Percentiles rank a stretch among this genome's conserved stretches.
Evolutionary conservation across 805 yeast genomes (phyloP).

Genomic region (Hanseniaspora lachancei): DNA sequence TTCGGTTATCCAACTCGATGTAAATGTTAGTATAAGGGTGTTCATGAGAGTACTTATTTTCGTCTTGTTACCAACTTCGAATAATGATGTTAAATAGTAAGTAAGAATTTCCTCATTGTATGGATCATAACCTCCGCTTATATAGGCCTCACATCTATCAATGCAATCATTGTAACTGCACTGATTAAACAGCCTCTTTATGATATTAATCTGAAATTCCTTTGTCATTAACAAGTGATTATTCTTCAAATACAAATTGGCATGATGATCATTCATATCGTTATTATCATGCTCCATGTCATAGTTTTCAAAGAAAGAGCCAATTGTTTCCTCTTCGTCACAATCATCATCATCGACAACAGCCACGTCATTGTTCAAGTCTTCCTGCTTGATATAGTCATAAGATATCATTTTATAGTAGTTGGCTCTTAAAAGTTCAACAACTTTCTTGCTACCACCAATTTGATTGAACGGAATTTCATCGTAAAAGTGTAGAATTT

Average conservation of each 20-base stretch:
- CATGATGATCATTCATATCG: slow-evolving; percentile 20
- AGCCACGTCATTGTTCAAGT: slow-evolving; percentile 29
- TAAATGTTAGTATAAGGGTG: slow-evolving; percentile 70
- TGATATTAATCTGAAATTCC: slow-evolving; percentile 55
- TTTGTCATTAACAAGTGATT: slow-evolving; percentile 55
- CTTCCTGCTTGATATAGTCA: slow-evolving; percentile 36
- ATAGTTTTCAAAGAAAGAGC: slow-evolving; percentile 1
- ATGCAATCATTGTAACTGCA: slow-evolving; percentile 70
- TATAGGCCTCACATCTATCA: slow-evolving; percentile 51
- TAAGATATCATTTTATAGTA: slow-evolving; percentile 69
- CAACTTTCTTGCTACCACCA: slow-evolving; percentile 55
- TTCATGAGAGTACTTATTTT: slow-evolving; percentile 71
- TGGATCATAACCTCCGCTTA: slow-evolving; percentile 41
- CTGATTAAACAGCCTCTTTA: slow-evolving; percentile 58
- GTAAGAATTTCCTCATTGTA: slow-evolving; percentile 63
- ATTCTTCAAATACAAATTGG: slow-evolving; percentile 51
- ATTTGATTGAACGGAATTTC: slow-evolving; percentile 49
- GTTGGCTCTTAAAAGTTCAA: slow-evolving; percentile 60
- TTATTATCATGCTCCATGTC: background rate
- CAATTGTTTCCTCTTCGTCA: slow-evolving; percentile 35
- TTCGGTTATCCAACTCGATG: slow-evolving; percentile 77
- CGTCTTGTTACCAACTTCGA: slow-evolving; percentile 73
- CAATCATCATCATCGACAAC: background rate
- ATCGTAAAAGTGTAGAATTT: slow-evolving; percentile 70
- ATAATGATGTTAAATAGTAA: slow-evolving; percentile 65